Percentiles rank a stretch among this genome's conserved stretches.
These are phyloP conservation scores for Sarocladiaceae sp. DNA, from an alignment of 2,329 filamentous ascomycete genomes.

Conservation along the genomic window DNA sequence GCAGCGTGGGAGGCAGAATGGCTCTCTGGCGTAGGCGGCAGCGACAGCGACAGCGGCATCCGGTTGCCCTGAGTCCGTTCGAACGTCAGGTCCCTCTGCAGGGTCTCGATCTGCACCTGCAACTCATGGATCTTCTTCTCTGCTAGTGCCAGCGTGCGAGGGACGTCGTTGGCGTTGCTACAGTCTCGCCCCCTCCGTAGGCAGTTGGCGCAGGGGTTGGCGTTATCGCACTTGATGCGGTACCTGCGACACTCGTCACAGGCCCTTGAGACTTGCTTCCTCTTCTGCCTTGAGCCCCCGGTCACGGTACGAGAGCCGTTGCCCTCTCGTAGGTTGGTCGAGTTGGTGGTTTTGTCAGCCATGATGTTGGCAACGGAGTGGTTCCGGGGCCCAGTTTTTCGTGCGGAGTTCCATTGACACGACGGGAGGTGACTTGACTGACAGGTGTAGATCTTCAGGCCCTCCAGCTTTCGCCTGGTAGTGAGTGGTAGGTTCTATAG, in stretches of 20 bases:
- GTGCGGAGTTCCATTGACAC: too few species aligned
- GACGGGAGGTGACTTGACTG: too few species aligned
- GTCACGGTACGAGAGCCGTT: too few species aligned
- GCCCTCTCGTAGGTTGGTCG: too few species aligned
- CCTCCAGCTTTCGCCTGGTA: too few species aligned
- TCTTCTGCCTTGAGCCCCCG: not conserved
- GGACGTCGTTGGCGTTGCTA: not conserved
- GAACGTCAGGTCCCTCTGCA: not conserved
- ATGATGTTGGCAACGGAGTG: too few species aligned
- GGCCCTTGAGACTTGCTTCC: not conserved
- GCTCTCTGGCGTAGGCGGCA: not conserved
- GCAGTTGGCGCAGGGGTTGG: not conserved
- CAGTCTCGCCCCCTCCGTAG: not conserved
- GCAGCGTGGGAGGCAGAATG: not conserved
- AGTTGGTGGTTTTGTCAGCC: too few species aligned
- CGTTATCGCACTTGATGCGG: constrained; percentile 1
- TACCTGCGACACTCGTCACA: not conserved
- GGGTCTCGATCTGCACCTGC: not conserved
- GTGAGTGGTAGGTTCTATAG: too few species aligned
- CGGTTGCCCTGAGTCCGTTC: not conserved
- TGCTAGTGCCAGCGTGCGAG: not conserved
- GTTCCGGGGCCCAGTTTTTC: too few species aligned
- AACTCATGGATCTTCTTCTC: not conserved
- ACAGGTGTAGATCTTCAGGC: too few species aligned
- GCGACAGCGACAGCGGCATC: constrained; percentile 25